These are phyloP conservation scores for Tylopilus intermedius DNA, from an alignment of 768 basidiomycete species.

Conservation along the genomic window DNA sequence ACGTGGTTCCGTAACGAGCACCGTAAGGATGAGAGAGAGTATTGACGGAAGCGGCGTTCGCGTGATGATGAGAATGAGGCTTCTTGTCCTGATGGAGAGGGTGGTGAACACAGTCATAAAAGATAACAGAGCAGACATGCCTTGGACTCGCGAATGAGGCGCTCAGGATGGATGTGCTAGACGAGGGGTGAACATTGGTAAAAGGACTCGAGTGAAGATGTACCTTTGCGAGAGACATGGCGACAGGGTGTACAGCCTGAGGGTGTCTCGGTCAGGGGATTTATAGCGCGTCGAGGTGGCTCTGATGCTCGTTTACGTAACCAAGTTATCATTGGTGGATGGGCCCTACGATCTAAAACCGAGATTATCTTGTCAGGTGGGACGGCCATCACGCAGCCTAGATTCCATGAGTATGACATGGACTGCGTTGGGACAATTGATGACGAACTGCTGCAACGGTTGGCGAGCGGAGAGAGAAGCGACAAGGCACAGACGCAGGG, in stretches of 20 bases:
- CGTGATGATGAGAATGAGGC: conserved; percentile 27
- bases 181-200: not conserved
- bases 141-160: conserved; percentile 53
- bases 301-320: not conserved
- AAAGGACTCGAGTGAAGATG: not conserved
- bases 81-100: conserved; percentile 44
- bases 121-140: conserved; percentile 28
- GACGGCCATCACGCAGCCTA: not conserved
- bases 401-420: not conserved
- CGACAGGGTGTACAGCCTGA: not conserved
- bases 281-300: not conserved
- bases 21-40: conserved; percentile 46
- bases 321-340: not conserved
- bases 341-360: not conserved
- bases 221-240: conserved; percentile 63
- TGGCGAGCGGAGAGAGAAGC: too few relatives aligned
- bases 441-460: too few relatives aligned
- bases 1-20: conserved; percentile 59
- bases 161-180: conserved; percentile 66
- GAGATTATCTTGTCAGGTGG: not conserved
- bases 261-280: not conserved
- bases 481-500: too few relatives aligned
- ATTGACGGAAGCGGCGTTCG: conserved; percentile 33
- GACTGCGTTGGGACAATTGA: too few relatives aligned
- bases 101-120: not conserved